phyloP scores from a whole-genome alignment of 2,329 filamentous ascomycete genomes.

The Plenodomus lindquistii region DNA sequence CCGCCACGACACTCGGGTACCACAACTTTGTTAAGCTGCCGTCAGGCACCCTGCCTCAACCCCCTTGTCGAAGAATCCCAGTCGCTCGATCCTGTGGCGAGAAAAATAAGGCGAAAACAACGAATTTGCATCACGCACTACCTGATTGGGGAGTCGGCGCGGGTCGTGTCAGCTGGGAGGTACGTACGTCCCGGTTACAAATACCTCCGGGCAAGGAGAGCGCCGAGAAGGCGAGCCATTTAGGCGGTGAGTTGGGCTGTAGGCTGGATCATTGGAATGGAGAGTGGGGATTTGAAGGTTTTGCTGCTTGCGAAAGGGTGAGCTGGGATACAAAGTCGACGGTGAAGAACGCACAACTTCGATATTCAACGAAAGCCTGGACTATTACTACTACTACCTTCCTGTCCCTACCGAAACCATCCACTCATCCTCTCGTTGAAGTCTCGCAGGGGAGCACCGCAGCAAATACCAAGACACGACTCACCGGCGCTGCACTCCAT shows the following conservation, averaged over 20 bases:
- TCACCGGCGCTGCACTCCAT: not conserved
- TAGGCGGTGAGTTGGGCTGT: not conserved
- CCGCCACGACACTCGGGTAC: conserved; percentile 9
- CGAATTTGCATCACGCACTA: conserved; percentile 7
- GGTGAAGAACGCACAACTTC: not conserved
- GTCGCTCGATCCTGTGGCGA: not conserved
- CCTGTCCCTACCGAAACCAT: not conserved
- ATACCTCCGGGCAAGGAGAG: not conserved
- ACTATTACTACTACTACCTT: not conserved
- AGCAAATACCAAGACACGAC: not conserved
- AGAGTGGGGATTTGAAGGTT: not conserved
- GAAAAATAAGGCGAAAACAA: conserved; percentile 1
- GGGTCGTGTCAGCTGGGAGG: conserved; percentile 3
- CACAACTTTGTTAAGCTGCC: conserved; percentile 2
- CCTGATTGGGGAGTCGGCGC: conserved; percentile 3
- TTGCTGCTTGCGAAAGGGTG: not conserved
- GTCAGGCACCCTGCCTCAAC: not conserved
- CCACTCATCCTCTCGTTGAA: not conserved
- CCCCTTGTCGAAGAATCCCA: not conserved
- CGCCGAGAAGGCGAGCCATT: not conserved
- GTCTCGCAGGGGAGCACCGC: conserved; percentile 1
- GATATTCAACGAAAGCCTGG: not conserved
- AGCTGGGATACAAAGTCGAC: not conserved
- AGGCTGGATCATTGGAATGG: not conserved
- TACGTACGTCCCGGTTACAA: not conserved